Evolutionary conservation across 2,329 filamentous ascomycete species (phyloP), one percentile per base, ranked within the genome.

Genomic region (Graphiopsis chlorocephala): DNA sequence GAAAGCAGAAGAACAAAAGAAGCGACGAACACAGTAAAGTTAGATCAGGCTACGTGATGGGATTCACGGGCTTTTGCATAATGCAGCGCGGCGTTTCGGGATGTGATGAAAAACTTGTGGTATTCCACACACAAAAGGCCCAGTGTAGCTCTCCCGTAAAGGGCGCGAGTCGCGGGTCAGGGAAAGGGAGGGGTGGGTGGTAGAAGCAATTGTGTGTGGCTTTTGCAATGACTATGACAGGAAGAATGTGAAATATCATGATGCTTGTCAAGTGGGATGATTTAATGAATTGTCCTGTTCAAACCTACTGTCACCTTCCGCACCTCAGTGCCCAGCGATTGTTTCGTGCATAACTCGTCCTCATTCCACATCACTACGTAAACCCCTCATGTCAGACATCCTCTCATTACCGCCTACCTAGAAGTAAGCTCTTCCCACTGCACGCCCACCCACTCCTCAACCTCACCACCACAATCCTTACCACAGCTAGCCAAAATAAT

Each of bases 361-460:
- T 53, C 50, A 10, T 53, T 31, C 50, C 26, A 31, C 26, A 53
- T 53, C 26, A 17, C 50, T 53, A 29, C 50, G 11, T 53, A 31
- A 31, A 12, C 50, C 20, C n/a, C 23, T 31, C 50, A 53, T 23
- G 25, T 42, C 23, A 45, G n/a, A 20, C 11, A 23, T 45, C 38
- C 8, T 45, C n/a, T 12, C 38, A 20, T 20, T n/a, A 20, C n/a
- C 5, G n/a, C 53, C 26, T n/a, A 38, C 20, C 53, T 62, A 29
- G 31, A 11, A 29, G 60, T 45, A 11, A 62, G 25, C 60, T 97
- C 93, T 79, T 99, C 95, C 95, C 94, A 99, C 78, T 99, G 95
- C 68, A 98, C 95, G 7, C 94, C 95, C n/a, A 86, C 88, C 94
- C 95, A 99, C 78, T 99, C 95, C 81, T 98, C 95, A 20, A 72